Base-by-base conservation (phyloP, 2,329 filamentous ascomycete genomes). In the Penicillium sp. region DNA sequence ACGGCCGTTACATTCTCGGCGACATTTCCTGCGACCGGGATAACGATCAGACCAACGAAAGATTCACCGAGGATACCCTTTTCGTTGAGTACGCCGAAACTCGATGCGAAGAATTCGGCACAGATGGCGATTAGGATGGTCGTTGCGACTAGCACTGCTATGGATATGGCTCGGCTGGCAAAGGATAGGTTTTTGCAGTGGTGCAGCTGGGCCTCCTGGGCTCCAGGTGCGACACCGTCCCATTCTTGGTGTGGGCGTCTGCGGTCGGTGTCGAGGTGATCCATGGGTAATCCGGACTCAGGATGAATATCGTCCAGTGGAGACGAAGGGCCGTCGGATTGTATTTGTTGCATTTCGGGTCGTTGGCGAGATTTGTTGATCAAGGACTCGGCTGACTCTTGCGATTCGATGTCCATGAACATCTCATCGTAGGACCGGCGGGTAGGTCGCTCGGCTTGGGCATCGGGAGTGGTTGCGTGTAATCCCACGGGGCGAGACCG, bases 1-100 rank as follows among this genome's bases (percentile, higher is more conserved):
- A 90, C 83, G 4, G 88, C 87, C 3, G 88, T 90, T 13, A 89
- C 85, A 71, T 90, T 88, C 73, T 91, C 88, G 0, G 88, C 88
- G 0, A 88, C 88, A 63, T 91, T 91, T 53, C 88, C 88, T 14
- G 90, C 87, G 55, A 91, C 88, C 9, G 88, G 88, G 2, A 91
- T 78, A 59, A 91, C 84, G 63, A 91, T 90, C 14, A 91, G 79
- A 61, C 88, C 88, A 53, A 91, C 87, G 59, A 90, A 90, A 6
- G 83, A 83, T 69, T 90, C 86, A 56, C 84, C 82, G 7, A 91
- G 62, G 51, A 71, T 73, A 0, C 80, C 79, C 47, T 81, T 83
- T 16, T 79, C 78, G 4, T 88, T 83, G 1, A 90, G 83, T 14
- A 82, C 84, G 63, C 87, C 79, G 69, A 91, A 90, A 44, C 85